Percentiles rank a stretch among this genome's conserved stretches.
These are phyloP conservation scores for Colletotrichum endophyticum DNA, from an alignment of 2,329 filamentous ascomycete species.

Conservation along the genomic window DNA sequence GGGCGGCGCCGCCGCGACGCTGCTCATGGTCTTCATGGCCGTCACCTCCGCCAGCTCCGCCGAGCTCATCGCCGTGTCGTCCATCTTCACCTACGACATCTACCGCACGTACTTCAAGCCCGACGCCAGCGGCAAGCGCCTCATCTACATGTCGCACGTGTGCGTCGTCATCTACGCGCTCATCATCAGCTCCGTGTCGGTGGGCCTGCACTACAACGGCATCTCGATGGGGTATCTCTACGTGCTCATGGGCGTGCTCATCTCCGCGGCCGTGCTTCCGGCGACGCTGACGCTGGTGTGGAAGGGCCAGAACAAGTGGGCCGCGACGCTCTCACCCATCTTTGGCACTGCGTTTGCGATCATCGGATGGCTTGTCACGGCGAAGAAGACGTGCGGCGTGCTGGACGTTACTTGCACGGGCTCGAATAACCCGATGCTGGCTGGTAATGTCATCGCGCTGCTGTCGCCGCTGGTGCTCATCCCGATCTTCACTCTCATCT, in stretches of 20 bases:
- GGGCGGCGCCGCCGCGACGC: conserved; percentile 74
- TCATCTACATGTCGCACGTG: conserved; percentile 81
- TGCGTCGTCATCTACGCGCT: conserved; percentile 75
- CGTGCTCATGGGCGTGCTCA: conserved; percentile 90
- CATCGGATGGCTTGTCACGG: conserved; percentile 77
- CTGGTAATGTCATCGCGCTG: conserved; percentile 83
- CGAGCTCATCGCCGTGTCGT: conserved; percentile 82
- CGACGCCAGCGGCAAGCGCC: conserved; percentile 71
- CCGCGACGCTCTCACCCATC: conserved; percentile 70
- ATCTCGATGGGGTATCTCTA: conserved; percentile 91
- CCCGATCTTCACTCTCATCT: conserved; percentile 72
- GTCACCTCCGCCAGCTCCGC: conserved; percentile 80
- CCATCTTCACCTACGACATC: conserved; percentile 86
- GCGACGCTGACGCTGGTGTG: conserved; percentile 82
- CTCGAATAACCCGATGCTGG: conserved; percentile 84
- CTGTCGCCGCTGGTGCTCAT: conserved; percentile 78
- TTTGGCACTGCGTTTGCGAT: conserved; percentile 71
- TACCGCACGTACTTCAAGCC: conserved; percentile 90
- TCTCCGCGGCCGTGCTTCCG: conserved; percentile 83
- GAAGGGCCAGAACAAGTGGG: conserved; percentile 77
- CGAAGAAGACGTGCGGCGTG: conserved; percentile 69
- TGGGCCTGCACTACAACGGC: conserved; percentile 74
- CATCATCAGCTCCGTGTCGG: conserved; percentile 79
- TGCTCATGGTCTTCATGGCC: conserved; percentile 83
- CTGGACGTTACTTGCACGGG: conserved; percentile 79